A percentile compares a stretch with the other conserved stretches of the same genome.
phyloP scores from a whole-genome alignment of 306 rosid genomes.

The Neltuma alba region DNA sequence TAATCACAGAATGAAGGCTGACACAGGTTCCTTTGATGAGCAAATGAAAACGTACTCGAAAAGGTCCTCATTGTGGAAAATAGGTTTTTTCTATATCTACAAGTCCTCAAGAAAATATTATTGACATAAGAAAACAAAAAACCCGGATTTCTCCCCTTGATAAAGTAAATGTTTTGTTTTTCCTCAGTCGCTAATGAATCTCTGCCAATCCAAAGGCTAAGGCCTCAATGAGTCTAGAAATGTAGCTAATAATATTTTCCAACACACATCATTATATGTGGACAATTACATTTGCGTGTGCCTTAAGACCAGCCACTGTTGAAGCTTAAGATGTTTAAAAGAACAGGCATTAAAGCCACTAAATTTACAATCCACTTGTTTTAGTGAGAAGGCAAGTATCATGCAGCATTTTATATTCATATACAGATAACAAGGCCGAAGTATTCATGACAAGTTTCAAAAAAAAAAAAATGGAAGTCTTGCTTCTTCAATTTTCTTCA shows the following conservation, averaged over 20 bases:
- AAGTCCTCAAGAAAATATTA: background rate
- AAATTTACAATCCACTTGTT: background rate
- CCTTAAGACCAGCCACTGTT: background rate
- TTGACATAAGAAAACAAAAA: background rate
- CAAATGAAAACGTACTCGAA: background rate
- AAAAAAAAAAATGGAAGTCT: background rate
- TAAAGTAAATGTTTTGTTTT: background rate
- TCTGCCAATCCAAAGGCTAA: background rate
- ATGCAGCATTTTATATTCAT: background rate
- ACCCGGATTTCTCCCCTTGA: background rate
- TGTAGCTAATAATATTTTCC: background rate
- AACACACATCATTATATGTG: background rate
- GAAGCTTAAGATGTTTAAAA: background rate
- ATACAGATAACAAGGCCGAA: background rate
- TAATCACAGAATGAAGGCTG: background rate
- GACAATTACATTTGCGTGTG: background rate
- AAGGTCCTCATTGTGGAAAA: background rate
- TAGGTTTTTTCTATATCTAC: too few species aligned
- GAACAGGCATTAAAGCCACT: background rate
- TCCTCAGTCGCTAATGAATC: background rate
- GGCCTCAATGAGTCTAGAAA: background rate
- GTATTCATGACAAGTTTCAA: background rate
- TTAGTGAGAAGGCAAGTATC: background rate
- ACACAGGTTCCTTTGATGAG: background rate
- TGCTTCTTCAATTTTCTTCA: background rate